Conservation (phyloP, 1,284 basidiomycete species). For the Sparassis latifolia region DNA sequence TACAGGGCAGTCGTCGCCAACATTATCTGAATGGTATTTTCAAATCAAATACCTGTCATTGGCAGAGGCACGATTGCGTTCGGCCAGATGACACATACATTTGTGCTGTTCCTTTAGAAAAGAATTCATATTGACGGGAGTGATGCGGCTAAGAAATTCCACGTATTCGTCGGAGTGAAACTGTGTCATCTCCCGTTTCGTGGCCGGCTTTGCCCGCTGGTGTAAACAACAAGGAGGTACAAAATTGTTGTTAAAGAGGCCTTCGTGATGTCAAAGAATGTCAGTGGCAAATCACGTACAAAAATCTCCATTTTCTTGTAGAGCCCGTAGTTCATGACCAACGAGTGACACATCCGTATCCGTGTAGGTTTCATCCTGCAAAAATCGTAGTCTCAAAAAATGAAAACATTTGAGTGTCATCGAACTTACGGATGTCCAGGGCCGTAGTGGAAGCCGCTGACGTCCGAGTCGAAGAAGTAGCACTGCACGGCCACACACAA, state of each 20-base stretch:
- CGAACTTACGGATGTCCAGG: slow-evolving; percentile 76
- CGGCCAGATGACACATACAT: slow-evolving; percentile 46
- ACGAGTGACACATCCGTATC: slow-evolving; percentile 98
- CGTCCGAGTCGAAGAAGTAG: slow-evolving; percentile 98
- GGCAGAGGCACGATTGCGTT: background rate
- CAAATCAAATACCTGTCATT: background rate
- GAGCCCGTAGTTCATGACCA: slow-evolving; percentile 99
- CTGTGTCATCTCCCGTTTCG: slow-evolving; percentile 96
- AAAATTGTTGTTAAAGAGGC: background rate
- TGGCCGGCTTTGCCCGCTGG: slow-evolving; percentile 97
- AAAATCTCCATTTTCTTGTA: slow-evolving; percentile 99
- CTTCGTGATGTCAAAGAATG: too few relatives aligned
- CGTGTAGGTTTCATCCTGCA: slow-evolving; percentile 91
- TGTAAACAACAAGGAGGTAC: background rate
- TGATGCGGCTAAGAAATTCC: slow-evolving; percentile 82
- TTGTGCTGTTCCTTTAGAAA: slow-evolving; percentile 96
- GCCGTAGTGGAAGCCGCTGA: slow-evolving; percentile 98
- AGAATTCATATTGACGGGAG: slow-evolving; percentile 80
- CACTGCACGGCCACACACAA: slow-evolving; percentile 50
- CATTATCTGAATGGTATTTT: slow-evolving; percentile 51
- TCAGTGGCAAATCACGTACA: slow-evolving; percentile 42
- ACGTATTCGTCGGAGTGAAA: slow-evolving; percentile 95
- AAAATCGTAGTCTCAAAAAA: slow-evolving; percentile 2
- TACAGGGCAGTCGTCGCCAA: slow-evolving; percentile 95
- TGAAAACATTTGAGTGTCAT: slow-evolving; percentile 1